A percentile compares a stretch with the other conserved stretches of the same genome.
These are phyloP conservation scores for Fusarium veterinarium DNA, from an alignment of 2,329 filamentous ascomycete genomes.

Conservation along the genomic window DNA sequence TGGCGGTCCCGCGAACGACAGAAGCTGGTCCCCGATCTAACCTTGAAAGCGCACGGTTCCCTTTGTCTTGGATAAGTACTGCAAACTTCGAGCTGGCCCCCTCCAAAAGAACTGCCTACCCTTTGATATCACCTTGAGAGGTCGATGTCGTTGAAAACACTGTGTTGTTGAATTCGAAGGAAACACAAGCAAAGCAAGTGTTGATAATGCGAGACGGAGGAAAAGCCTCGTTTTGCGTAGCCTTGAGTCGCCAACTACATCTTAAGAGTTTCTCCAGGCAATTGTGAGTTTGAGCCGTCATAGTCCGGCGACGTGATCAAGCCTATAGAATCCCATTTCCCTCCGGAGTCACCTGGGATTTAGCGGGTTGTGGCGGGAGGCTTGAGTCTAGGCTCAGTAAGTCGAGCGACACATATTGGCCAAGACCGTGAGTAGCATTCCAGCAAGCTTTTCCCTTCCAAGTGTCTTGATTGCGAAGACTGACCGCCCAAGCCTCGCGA, in stretches of 20 bases:
- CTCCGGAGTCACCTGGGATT: slow-evolving; percentile 32
- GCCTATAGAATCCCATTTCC: slow-evolving; percentile 28
- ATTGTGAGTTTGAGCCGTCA: slow-evolving; percentile 38
- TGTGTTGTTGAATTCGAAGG: not conserved
- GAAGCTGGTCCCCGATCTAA: slow-evolving; percentile 5
- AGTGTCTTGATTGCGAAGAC: slow-evolving; percentile 9
- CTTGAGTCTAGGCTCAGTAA: slow-evolving; percentile 44
- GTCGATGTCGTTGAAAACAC: not conserved
- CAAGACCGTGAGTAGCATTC: slow-evolving; percentile 38
- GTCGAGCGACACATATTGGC: slow-evolving; percentile 27
- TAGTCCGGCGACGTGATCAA: slow-evolving; percentile 30
- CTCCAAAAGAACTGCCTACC: not conserved
- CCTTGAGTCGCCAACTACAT: slow-evolving; percentile 21
- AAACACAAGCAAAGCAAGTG: not conserved
- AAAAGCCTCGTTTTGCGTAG: slow-evolving; percentile 1
- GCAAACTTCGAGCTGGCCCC: slow-evolving; percentile 6
- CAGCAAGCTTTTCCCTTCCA: slow-evolving; percentile 18
- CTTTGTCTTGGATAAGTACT: slow-evolving; percentile 17
- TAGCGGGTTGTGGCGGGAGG: slow-evolving; percentile 44
- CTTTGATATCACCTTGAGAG: not conserved
- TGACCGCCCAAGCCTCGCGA: slow-evolving; percentile 19
- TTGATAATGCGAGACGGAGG: slow-evolving; percentile 3
- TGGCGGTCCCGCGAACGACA: no score
- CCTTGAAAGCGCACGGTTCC: slow-evolving; percentile 16
- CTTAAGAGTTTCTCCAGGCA: slow-evolving; percentile 30